Evolutionary conservation across 208 protist genomes (phyloP), one percentile per base, ranked within the genome.

Genomic region (Leishmania lainsoni): DNA sequence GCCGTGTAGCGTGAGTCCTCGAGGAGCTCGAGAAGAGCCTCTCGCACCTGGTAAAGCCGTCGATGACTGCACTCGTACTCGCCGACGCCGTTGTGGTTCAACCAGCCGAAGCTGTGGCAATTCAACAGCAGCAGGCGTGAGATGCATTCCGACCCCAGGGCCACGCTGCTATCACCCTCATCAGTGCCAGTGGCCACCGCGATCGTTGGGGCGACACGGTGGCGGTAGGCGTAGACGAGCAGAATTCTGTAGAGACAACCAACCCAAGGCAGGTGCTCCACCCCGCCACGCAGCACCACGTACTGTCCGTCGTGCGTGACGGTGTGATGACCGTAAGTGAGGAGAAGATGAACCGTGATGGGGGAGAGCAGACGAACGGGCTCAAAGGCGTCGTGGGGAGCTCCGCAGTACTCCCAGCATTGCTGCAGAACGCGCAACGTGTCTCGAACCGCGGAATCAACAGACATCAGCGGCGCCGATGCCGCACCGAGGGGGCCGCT

Each of bases 361-460:
- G 84, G 75, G 26, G 88, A 87, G 8, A 94, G 83, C 71, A 77
- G 61, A 49, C 81, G 81, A 45, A 89, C 85, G 10, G 93, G 86
- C 75, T 95, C 93, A 68, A 95, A 96, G 29, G 86, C 83, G 71
- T 94, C 93, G 59, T 87, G 87, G 1, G 90, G 91, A 32, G 77
- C 68, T 22, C 93, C 93, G 32, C 52, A 39, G 77, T 89, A 92
- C 22, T 72, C 72, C 91, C 93, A 94, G 79, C 90, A 94, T 54
- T 75, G 58, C 22, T 75, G 86, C 70, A 94, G 84, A 51, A 94
- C 85, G 35, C 87, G 85, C 51, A 89, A 73, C 26, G 85, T 76
- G 83, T 92, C 89, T 45, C 76, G 80, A 63, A 93, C 70, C 6
- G 89, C 87, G 20, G 80, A 68, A 48, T 91, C 85, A n/a, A 92